These are phyloP conservation scores for Pseudonitzschia multiseries DNA, from an alignment of 108 stramenopile species.

Conservation along the genomic window DNA sequence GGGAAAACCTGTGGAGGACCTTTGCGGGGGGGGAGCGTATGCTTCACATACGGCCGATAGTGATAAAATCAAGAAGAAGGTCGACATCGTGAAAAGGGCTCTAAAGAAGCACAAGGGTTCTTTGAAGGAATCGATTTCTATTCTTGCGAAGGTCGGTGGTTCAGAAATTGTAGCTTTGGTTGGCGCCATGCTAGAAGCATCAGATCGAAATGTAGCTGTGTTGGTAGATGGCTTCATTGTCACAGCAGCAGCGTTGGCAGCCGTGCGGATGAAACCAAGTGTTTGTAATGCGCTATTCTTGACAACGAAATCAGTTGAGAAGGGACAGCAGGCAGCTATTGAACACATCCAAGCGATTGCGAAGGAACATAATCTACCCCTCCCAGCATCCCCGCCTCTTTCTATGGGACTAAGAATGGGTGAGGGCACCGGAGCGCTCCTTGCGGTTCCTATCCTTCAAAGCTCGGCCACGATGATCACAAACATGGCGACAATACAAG, in stretches of 20 bases:
- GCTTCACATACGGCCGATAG: constrained; percentile 48
- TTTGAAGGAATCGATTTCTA: constrained; percentile 11
- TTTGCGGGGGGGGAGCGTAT: constrained; percentile 69
- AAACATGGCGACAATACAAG: constrained; percentile 57
- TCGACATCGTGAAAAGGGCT: constrained; percentile 58
- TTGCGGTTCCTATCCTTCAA: constrained; percentile 55
- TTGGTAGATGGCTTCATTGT: constrained; percentile 85
- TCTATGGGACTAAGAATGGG: constrained; percentile 73
- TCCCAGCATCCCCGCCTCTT: constrained; percentile 48
- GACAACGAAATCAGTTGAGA: constrained; percentile 66
- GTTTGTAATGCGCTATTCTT: constrained; percentile 55
- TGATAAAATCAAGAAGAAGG: constrained; percentile 53
- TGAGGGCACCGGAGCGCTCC: constrained; percentile 59
- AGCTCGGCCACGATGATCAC: constrained; percentile 51
- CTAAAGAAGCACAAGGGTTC: constrained; percentile 38
- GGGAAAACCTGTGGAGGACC: constrained; percentile 24
- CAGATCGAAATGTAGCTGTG: constrained; percentile 51
- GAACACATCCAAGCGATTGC: constrained; percentile 52
- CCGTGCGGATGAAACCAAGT: constrained; percentile 49
- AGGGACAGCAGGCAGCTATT: constrained; percentile 54
- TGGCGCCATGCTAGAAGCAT: constrained; percentile 66
- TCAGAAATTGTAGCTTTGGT: constrained; percentile 80
- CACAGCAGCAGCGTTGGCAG: constrained; percentile 69
- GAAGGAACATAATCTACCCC: constrained; percentile 40
- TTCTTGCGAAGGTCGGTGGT: constrained; percentile 61